Evolutionary conservation across 768 basidiomycete species (phyloP), one percentile per base, ranked within the genome.

Genomic region (Tephrocybe sp.): DNA sequence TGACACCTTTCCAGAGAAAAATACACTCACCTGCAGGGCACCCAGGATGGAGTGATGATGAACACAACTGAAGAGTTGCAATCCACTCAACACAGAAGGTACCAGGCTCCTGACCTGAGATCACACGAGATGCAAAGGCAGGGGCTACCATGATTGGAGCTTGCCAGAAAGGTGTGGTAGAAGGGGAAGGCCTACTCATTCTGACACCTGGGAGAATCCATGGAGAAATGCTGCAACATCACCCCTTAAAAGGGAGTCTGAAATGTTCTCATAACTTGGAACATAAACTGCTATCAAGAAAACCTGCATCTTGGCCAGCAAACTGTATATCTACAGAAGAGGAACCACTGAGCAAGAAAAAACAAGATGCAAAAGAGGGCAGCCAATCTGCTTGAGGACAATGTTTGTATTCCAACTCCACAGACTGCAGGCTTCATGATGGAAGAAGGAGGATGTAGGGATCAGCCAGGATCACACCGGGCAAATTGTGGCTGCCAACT

Each of bases 1-100:
- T 64, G 0, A 71, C 57, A 0, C 73, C 73, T 22, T 42, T 56
- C 72, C 72, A 74, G 7, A 11, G 12, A 46, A 64, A 61, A 28
- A 66, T 57, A 7, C 60, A 53, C 42, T 66, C 55, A 9, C 42
- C 44, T 12, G 66, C 62, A 2, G 18, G 30, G 41, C 66, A 64
- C n/a, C 19, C 21, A 1, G 63, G 66, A 1, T 56, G 59, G 0
- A 69, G 58, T 0, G 48, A 40, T 1, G 62, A 67, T 1, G 60
- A 56, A 0, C 26, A 42, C 1, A 57, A 43, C 21, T 54, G 42
- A 5, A 58, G 49, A 34, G 24, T 16, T 8, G 16, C 32, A 5
- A 15, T 5, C 16, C 13, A 11, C 32, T 34, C 32, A 5, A 34
- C 13, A 34, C 32, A 16, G 32, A 5, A 34, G n/a, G n/a, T n/a